Conservation (phyloP, 495 filamentous ascomycete species). For the Gamarada debralockiae region DNA sequence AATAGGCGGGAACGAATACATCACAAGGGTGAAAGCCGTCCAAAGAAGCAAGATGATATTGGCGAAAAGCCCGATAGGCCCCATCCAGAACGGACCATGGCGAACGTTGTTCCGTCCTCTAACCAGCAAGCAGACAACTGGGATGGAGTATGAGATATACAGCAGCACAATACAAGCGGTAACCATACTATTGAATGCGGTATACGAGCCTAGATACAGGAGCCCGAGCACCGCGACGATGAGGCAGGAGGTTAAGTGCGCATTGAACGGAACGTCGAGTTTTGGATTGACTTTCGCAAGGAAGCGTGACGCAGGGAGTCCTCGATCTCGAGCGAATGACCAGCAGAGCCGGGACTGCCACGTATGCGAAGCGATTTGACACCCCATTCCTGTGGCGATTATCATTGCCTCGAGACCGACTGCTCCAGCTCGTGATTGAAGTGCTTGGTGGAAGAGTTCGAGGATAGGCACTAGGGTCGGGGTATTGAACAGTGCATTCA, state of each 20-base stretch:
- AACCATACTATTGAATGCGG: constrained; percentile 53
- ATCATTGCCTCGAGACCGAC: constrained; percentile 52
- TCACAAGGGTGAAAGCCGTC: constrained; percentile 49
- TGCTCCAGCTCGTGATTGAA: constrained; percentile 47
- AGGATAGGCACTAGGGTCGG: constrained; percentile 51
- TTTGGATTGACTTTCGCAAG: constrained; percentile 14
- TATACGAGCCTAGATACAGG: constrained; percentile 54
- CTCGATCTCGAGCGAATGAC: constrained; percentile 46
- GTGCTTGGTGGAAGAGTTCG: constrained; percentile 55
- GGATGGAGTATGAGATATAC: constrained; percentile 50
- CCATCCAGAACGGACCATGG: constrained; percentile 50
- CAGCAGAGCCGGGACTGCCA: constrained; percentile 54
- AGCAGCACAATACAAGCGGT: constrained; percentile 47
- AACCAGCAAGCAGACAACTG: constrained; percentile 43
- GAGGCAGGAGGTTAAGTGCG: constrained; percentile 41
- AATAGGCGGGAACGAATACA: constrained; percentile 48
- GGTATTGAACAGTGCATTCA: constrained; percentile 40
- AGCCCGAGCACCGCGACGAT: constrained; percentile 51
- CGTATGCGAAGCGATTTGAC: constrained; percentile 49
- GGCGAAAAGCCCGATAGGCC: constrained; percentile 34
- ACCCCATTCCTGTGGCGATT: constrained; percentile 52
- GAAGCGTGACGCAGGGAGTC: constrained; percentile 19
- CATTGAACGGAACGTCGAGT: constrained; percentile 50
- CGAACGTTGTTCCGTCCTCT: constrained; percentile 47
- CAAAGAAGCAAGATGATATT: constrained; percentile 46